Evolutionary conservation across 208 protist species (phyloP), one percentile per base, ranked within the genome.

Genomic region (Acanthamoeba lenticulata): DNA sequence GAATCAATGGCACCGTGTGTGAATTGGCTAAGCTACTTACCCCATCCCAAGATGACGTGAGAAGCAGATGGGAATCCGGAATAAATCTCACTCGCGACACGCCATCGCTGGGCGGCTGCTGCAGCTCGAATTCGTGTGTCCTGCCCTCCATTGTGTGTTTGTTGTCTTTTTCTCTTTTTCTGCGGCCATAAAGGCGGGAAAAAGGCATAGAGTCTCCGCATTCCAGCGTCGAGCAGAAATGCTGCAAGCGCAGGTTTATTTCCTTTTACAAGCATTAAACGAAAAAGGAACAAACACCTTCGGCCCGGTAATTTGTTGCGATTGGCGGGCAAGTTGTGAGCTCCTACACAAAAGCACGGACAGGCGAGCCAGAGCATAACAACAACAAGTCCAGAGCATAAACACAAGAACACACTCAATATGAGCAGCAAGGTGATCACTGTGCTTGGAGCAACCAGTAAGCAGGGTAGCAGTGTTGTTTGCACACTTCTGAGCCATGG

Each of bases 1-100:
- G 55, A 24, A 62, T n/a, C 19, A 62, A 62, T n/a, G 55, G 24
- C 15, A 24, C 15, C 15, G 55, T 15, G 24, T 13, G 13, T n/a
- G 67, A 38, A 34, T 42, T 42, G 15, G 34, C 15, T 13, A 79
- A n/a, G n/a, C 9, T 0, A 36, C 72, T 29, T 83, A 83, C 72
- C 6, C 40, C 72, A 27, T 92, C 88, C 88, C 88, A 92, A 29
- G 57, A 77, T 19, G 88, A 74, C 6, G 45, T 45, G 17, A 92
- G 45, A 4, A 92, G 60, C 6, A 77, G 60, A 13, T 92, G 13
- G 17, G 36, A 34, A 29, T 67, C 29, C 9, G 7, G 49, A 40
- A 45, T 38, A 27, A 92, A 92, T 0, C 57, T 29, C 42, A 92
- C 42, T 21, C 44, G 42, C 42, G 88, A 36, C 15, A 92, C 27